phyloP scores from a whole-genome alignment of 2,329 filamentous ascomycete species.

The Tolypocladium album region DNA sequence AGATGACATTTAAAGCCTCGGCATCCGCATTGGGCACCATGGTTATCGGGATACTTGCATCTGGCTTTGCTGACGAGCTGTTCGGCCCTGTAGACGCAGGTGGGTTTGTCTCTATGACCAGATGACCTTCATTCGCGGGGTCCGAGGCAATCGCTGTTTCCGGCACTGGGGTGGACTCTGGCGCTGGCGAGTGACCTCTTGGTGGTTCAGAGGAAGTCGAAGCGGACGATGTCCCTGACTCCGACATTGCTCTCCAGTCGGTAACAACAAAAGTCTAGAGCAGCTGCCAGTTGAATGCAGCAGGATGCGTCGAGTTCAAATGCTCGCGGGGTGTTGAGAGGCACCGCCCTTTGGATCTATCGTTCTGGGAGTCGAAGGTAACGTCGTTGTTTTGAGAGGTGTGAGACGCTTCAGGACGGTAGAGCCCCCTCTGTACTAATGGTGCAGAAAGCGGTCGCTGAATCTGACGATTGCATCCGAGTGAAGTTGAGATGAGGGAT shows the following conservation, averaged over 20 bases:
- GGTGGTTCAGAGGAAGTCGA: neutral
- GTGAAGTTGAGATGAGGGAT: neutral
- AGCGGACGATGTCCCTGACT: neutral
- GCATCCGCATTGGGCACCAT: neutral
- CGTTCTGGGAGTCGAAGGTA: neutral
- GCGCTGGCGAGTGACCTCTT: neutral
- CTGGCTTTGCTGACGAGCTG: neutral
- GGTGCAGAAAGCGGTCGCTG: neutral
- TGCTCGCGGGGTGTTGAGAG: neutral
- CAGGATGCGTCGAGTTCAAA: neutral
- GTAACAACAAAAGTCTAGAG: neutral
- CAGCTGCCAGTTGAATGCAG: neutral
- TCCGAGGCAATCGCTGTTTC: neutral
- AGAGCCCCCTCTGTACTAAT: neutral
- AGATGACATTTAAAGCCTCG: neutral
- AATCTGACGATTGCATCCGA: neutral
- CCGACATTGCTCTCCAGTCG: neutral
- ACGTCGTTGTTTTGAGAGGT: neutral
- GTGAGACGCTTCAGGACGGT: neutral
- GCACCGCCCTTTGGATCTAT: too few species aligned
- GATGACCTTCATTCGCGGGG: neutral
- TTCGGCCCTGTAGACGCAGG: neutral
- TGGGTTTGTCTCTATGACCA: neutral
- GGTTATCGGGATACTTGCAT: neutral
- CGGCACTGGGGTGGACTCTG: neutral